Conservation (phyloP, 257 asterid species). For the Ilex aquifolium region DNA sequence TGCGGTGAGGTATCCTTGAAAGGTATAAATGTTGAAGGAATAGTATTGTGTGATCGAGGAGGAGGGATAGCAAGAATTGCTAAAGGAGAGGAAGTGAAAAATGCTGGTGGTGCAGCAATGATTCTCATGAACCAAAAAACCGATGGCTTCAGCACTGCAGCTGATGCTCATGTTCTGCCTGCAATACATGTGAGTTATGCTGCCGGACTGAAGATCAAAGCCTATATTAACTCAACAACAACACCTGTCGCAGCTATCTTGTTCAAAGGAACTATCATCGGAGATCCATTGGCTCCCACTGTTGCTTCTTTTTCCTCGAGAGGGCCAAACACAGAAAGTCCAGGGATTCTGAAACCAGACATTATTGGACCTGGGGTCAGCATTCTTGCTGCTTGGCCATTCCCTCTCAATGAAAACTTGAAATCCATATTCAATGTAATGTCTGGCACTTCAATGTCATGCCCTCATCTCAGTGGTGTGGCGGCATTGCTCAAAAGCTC, state of each 20-base stretch:
- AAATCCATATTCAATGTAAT: too few relatives aligned
- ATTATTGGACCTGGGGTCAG: too few relatives aligned
- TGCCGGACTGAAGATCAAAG: slow-evolving; percentile 18
- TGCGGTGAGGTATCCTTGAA: slow-evolving; percentile 18
- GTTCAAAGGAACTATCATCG: slow-evolving; percentile 23
- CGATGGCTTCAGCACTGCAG: slow-evolving; percentile 6
- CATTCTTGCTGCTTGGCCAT: too few relatives aligned
- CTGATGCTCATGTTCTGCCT: slow-evolving; percentile 21
- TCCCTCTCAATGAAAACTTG: too few relatives aligned
- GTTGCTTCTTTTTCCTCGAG: slow-evolving; percentile 27
- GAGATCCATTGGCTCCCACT: slow-evolving; percentile 15
- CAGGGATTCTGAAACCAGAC: too few relatives aligned
- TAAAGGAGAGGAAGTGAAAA: slow-evolving; percentile 23
- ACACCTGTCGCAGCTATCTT: slow-evolving; percentile 9
- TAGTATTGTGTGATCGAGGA: slow-evolving; percentile 22
- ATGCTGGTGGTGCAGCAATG: slow-evolving; percentile 37
- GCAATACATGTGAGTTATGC: slow-evolving; percentile 16
- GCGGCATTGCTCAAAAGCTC: too few relatives aligned
- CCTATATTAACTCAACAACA: slow-evolving; percentile 18
- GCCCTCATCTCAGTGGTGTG: too few relatives aligned
- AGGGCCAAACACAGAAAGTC: too few relatives aligned
- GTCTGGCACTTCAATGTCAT: too few relatives aligned
- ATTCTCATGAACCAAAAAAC: slow-evolving; percentile 12
- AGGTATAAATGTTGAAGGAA: slow-evolving; percentile 13
- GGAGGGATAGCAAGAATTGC: not conserved